These are phyloP conservation scores for Acacia concinna DNA, from an alignment of 331 rosid species.

Conservation along the genomic window DNA sequence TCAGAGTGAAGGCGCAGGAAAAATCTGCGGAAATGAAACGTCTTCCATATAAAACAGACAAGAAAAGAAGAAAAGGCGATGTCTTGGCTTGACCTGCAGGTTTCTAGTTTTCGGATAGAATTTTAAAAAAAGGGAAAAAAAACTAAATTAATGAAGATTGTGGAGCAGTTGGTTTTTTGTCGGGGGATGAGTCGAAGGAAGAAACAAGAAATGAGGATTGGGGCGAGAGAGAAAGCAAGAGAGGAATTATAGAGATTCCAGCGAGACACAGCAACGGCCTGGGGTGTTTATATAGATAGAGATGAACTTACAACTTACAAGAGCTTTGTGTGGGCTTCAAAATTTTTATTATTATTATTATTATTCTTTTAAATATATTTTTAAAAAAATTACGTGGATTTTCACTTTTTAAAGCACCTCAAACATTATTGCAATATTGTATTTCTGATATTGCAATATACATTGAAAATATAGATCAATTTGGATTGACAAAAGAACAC, in stretches of 20 bases:
- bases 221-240: background rate
- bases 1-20: background rate
- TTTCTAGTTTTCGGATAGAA: background rate
- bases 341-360: background rate
- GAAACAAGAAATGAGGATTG: background rate
- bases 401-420: background rate
- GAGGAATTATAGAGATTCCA: constrained; percentile 28
- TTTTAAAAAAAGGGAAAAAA: background rate
- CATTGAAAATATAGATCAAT: background rate
- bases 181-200: background rate
- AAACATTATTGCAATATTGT: background rate
- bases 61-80: constrained; percentile 6
- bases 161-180: background rate
- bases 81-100: constrained; percentile 3
- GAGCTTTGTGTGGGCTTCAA: background rate
- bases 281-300: constrained; percentile 5
- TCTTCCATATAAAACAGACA: constrained; percentile 19
- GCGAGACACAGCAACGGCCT: constrained; percentile 31
- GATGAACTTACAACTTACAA: background rate
- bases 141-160: constrained; percentile 12
- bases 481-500: background rate
- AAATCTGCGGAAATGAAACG: background rate
- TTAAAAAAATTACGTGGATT: background rate
- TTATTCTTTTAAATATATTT: background rate
- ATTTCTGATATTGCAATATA: no score